Evolutionary conservation across 305 asterid genomes (phyloP), one percentile per base, ranked within the genome.

Genomic region (Rubia peregrina): DNA sequence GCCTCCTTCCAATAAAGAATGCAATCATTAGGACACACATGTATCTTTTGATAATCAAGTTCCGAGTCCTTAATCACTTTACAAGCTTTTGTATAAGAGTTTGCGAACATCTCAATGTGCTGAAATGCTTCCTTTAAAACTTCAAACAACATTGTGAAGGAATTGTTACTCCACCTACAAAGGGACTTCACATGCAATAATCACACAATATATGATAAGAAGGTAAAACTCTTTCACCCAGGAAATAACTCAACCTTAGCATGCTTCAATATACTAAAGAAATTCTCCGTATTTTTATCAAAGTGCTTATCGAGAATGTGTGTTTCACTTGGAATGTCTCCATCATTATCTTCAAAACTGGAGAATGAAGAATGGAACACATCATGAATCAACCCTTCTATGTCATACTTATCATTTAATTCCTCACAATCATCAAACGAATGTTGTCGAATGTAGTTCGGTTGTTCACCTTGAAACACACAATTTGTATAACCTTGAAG

Each of bases 171-270:
- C 19, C 69, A 65, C 24, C 14, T 7, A 41, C 21, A 65, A 8
- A 65, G 17, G 4, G 69, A 65, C 12, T 65, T 65, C 11, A 65
- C 53, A 9, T 65, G 69, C 53, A 65, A 41, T n/a, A 68, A 62
- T 10, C 12, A 6, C 44, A 62, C 12, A 2, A 62, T 62, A 36
- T 36, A 62, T 0, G 46, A 62, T 14, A 62, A 14, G 22, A 62
- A 30, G 5, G 67, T 62, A 33, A 36, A 62, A n/a, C 44, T 33
- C 10, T 62, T 62, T 22, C 67, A 62, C 6, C 67, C 43, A 0
- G 44, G 46, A 62, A 62, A 62, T 14, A 30, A 36, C 44, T 62
- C 43, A 62, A 41, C n/a, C 12, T 62, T 24, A 2, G 44, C 44
- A 36, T 36, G 46, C 21, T 62, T 62, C 22, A 62, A 10, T 6